Conservation (phyloP, 148 eudicot species). For the Salicornia ramosissima region DNA sequence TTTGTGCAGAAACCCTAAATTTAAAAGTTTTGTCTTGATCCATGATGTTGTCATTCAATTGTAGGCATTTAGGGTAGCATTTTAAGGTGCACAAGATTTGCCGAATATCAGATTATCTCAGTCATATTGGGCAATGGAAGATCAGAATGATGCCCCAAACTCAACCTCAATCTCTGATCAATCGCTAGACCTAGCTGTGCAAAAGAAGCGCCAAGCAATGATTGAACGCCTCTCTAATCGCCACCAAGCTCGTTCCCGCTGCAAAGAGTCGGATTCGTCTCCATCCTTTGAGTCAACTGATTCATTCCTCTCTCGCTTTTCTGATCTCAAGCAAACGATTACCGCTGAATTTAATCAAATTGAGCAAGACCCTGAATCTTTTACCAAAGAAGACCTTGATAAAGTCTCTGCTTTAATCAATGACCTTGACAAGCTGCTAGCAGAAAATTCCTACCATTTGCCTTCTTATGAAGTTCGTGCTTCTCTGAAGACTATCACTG, state of each 20-base stretch:
- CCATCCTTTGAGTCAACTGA: conserved; percentile 49
- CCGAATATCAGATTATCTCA: background rate
- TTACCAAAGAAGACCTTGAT: conserved; percentile 36
- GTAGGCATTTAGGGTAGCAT: conserved; percentile 4
- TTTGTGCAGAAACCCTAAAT: background rate
- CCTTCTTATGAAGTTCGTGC: conserved; percentile 75
- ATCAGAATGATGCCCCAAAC: conserved; percentile 15
- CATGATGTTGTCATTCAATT: conserved; percentile 12
- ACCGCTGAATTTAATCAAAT: conserved; percentile 35
- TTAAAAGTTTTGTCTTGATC: background rate
- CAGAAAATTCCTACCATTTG: conserved; percentile 63
- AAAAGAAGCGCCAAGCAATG: conserved; percentile 64
- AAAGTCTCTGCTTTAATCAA: conserved; percentile 41
- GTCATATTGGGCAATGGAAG: conserved; percentile 19
- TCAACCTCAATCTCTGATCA: conserved; percentile 8
- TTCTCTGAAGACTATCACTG: conserved; percentile 48
- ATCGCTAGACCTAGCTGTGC: conserved; percentile 16
- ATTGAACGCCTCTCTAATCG: conserved; percentile 66
- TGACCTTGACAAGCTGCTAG: conserved; percentile 59
- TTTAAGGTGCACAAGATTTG: background rate
- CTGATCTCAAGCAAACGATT: conserved; percentile 48
- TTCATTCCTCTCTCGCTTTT: conserved; percentile 54
- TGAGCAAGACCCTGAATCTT: conserved; percentile 30
- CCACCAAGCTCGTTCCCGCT: conserved; percentile 39
- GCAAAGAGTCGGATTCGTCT: conserved; percentile 27